These are phyloP conservation scores for Saccharum spontaneum DNA, from an alignment of 176 grass and related monocot genomes.

Conservation along the genomic window DNA sequence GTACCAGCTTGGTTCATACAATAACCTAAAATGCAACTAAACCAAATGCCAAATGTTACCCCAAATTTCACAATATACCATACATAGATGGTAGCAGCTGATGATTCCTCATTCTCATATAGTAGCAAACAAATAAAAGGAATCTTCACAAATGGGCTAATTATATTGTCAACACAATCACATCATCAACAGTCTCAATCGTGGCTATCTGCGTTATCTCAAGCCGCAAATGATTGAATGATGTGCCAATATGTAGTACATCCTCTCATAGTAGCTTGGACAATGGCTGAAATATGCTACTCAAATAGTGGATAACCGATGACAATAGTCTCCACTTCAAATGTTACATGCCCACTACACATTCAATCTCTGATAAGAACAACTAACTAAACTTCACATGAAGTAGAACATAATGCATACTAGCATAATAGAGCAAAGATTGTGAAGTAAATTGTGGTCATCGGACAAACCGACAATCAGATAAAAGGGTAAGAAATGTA, in stretches of 20 bases:
- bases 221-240: background rate
- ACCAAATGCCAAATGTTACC: background rate
- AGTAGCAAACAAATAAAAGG: background rate
- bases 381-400: background rate
- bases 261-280: background rate
- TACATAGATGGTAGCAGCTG: background rate
- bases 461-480: too few relatives aligned
- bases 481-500: too few relatives aligned
- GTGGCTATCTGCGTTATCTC: background rate
- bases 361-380: background rate
- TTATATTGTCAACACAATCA: background rate
- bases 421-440: too few relatives aligned
- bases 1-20: background rate
- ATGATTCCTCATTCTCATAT: background rate
- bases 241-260: background rate
- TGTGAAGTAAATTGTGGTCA: too few relatives aligned
- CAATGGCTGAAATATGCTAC: background rate
- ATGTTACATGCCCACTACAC: background rate
- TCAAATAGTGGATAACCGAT: background rate
- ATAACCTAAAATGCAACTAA: background rate
- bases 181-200: background rate
- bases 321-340: background rate
- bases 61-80: background rate
- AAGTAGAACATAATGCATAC: background rate
- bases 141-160: background rate